Evolutionary conservation across 2,329 filamentous ascomycete genomes (phyloP).

Genomic region (Tolypocladium cylindrosporum): DNA sequence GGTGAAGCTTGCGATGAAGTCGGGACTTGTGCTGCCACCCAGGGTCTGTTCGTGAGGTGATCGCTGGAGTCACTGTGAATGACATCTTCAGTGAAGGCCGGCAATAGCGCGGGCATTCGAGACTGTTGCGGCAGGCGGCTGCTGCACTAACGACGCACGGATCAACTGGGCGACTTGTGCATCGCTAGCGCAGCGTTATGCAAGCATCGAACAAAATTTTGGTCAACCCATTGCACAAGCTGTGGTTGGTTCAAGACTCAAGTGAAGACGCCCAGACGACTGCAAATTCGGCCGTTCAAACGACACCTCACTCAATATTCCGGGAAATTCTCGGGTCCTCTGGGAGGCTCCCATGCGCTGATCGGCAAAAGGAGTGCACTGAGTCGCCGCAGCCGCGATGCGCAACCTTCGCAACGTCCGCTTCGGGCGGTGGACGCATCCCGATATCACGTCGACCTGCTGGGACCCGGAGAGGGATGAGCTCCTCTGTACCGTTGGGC

Average conservation of each 20-base stretch:
- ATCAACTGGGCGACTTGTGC: not conserved
- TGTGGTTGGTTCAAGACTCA: not conserved
- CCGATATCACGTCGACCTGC: slow-evolving; percentile 62
- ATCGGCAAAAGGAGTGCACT: not conserved
- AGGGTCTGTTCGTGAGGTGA: too few relatives aligned
- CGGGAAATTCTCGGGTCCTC: not conserved
- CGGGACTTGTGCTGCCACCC: not conserved
- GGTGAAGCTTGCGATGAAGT: not conserved
- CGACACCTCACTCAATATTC: not conserved
- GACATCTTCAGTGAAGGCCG: not conserved
- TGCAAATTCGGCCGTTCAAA: not conserved
- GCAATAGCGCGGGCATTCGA: not conserved
- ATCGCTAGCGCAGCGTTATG: slow-evolving; percentile 8
- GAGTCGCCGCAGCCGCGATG: slow-evolving; percentile 41
- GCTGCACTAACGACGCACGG: not conserved
- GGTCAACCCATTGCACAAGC: slow-evolving; percentile 3
- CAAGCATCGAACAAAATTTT: slow-evolving; percentile 6
- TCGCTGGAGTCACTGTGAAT: too few relatives aligned
- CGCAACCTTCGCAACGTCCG: slow-evolving; percentile 77
- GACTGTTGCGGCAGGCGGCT: too few relatives aligned
- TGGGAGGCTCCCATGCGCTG: slow-evolving; percentile 1
- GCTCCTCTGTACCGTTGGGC: slow-evolving; percentile 76
- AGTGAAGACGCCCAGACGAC: not conserved
- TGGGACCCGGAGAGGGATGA: slow-evolving; percentile 79
- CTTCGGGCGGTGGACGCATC: slow-evolving; percentile 54